phyloP scores from a whole-genome alignment of 371 early-diverging fungal species.

The Actinomortierella ambigua region DNA sequence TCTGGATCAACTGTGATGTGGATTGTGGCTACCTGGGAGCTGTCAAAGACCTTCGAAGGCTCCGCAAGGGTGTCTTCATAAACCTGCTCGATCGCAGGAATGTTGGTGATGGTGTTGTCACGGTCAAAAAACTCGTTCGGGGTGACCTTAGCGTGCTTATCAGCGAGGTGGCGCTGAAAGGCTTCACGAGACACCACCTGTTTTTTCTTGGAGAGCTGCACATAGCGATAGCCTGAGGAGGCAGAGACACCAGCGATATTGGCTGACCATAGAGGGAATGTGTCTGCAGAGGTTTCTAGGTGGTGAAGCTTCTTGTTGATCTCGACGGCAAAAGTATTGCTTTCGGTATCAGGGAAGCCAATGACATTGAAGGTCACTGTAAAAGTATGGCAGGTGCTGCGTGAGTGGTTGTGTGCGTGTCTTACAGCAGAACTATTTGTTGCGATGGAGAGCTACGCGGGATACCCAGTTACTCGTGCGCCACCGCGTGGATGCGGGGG shows the following conservation, averaged over 20 bases:
- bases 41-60: constrained; percentile 8
- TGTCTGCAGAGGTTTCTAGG: not conserved
- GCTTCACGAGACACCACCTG: constrained; percentile 5
- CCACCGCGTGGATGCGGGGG: constrained; percentile 13
- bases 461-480: constrained; percentile 15
- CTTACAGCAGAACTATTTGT: too few relatives aligned
- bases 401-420: not conserved
- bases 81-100: constrained; percentile 12
- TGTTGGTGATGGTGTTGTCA: constrained; percentile 2
- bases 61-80: constrained; percentile 7
- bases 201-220: constrained; percentile 11
- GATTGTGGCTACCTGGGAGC: constrained; percentile 12
- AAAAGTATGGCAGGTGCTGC: constrained; percentile 3
- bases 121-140: constrained; percentile 19
- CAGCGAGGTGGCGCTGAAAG: constrained; percentile 2
- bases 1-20: constrained; percentile 13
- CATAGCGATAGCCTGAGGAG: constrained; percentile 10
- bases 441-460: not conserved
- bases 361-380: constrained; percentile 15
- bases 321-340: constrained; percentile 11
- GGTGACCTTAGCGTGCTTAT: not conserved
- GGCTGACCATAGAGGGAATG: constrained; percentile 13
- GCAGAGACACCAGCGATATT: constrained; percentile 1
- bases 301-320: constrained; percentile 2
- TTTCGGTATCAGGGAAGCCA: constrained; percentile 7